Evolutionary conservation across 495 filamentous ascomycete genomes (phyloP), one percentile per base, ranked within the genome.

Genomic region (Podospora appendiculata): DNA sequence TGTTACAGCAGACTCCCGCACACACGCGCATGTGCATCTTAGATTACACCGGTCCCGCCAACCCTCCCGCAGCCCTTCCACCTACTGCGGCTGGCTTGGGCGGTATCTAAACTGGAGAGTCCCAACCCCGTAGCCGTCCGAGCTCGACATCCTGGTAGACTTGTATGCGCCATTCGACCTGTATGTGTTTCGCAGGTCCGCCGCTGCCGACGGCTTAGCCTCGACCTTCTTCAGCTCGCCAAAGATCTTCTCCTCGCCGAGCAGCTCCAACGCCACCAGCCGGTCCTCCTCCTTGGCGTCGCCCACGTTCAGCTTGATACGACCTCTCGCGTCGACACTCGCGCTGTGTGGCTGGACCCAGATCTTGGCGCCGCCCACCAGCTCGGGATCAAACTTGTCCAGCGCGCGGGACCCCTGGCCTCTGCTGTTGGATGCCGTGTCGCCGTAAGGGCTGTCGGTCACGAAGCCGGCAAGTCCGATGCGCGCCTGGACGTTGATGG

Each of bases 321-420:
- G 71, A 35, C 87, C 88, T 16, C 73, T 65, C 1, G 84, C 71
- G 60, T 84, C 75, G 32, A 90, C 66, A 17, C 59, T 70, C 12
- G 84, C 86, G 16, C 61, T 66, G 47, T 62, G 64, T 18, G 84
- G 76, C 39, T 78, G 73, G 36, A 85, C 79, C 71, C 77, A 85
- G 32, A 83, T 62, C 67, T 88, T 90, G 33, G 70, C 68, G 46
- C 88, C 89, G 52, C 87, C 88, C 7, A 70, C 63, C 17, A 80
- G 74, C 13, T 77, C 68, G 10, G 81, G 76, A 53, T 89, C 81
- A 42, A 86, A 71, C 41, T 59, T 66, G 11, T 69, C 58, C 8
- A 84, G 48, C 9, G 73, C 77, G 13, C 54, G 47, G 32, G 49
- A 53, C 18, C 53, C 54, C 25, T 41, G 33, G 33, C 14, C 49